These are phyloP conservation scores for Volutella citrinella DNA, from an alignment of 2,329 filamentous ascomycete species.

Conservation along the genomic window DNA sequence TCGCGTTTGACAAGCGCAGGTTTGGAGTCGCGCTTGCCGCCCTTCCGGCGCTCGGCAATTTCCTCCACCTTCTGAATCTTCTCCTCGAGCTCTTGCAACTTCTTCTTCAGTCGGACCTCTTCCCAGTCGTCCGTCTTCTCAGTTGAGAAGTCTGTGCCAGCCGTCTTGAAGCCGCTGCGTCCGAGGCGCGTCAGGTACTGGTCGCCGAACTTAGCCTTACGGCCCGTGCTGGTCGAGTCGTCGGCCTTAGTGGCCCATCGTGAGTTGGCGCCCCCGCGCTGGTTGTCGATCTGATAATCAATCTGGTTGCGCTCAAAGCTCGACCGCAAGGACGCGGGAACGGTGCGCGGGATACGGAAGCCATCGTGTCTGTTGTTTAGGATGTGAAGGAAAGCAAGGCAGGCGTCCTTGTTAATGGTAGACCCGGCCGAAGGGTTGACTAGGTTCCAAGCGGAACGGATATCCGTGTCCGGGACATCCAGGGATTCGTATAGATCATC, in stretches of 20 bases:
- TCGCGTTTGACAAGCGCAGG: constrained; percentile 92
- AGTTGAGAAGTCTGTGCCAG: constrained; percentile 85
- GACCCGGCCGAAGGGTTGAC: constrained; percentile 85
- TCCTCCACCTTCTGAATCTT: constrained; percentile 83
- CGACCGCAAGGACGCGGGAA: constrained; percentile 85
- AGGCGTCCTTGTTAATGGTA: constrained; percentile 91
- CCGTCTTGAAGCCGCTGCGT: constrained; percentile 73
- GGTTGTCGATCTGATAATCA: constrained; percentile 87
- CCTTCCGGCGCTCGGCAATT: constrained; percentile 61
- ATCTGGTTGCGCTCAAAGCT: constrained; percentile 96
- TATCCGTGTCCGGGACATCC: constrained; percentile 71
- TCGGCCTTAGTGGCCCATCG: constrained; percentile 78
- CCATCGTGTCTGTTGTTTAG: constrained; percentile 95
- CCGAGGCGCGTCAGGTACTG: constrained; percentile 91
- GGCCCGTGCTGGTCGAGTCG: constrained; percentile 77
- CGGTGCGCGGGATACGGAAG: constrained; percentile 85
- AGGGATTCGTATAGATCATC: constrained; percentile 81
- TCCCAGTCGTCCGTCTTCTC: constrained; percentile 95
- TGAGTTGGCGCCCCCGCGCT: constrained; percentile 60
- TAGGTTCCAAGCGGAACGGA: constrained; percentile 93
- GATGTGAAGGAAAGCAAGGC: constrained; percentile 92
- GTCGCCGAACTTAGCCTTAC: constrained; percentile 96
- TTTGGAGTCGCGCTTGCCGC: constrained; percentile 70
- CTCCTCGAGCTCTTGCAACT: constrained; percentile 82
- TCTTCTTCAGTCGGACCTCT: constrained; percentile 90